These are phyloP conservation scores for Barnettozyma pratensis DNA, from an alignment of 805 yeast genomes.

Conservation along the genomic window DNA sequence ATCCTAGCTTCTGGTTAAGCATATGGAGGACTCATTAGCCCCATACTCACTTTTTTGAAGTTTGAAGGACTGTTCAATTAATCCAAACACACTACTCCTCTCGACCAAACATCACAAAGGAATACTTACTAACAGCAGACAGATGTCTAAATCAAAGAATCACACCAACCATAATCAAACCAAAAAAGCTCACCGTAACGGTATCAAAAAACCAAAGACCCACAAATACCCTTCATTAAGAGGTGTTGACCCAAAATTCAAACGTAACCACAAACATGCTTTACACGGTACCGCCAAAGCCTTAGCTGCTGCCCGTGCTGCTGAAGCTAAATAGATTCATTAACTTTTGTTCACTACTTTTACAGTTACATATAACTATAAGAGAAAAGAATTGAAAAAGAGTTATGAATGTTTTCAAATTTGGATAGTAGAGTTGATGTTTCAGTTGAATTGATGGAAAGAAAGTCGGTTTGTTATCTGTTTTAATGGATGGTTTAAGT, in stretches of 20 bases:
- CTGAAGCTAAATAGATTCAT: conserved; percentile 24
- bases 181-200: conserved; percentile 99
- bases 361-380: background rate
- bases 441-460: background rate
- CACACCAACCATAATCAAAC: conserved; percentile 99
- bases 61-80: background rate
- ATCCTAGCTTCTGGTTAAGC: too few relatives aligned
- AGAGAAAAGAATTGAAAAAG: background rate
- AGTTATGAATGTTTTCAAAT: background rate
- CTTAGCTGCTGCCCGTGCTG: conserved; percentile 74
- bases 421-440: background rate
- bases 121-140: conserved; percentile 30
- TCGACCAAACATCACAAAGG: background rate
- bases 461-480: conserved; percentile 3
- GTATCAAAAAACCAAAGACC: conserved; percentile 99
- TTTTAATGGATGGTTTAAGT: conserved; percentile 8
- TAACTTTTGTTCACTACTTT: background rate
- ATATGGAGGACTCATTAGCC: too few relatives aligned
- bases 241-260: conserved; percentile 99
- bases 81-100: background rate
- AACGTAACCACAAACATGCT: conserved; percentile 99
- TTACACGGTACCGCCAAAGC: conserved; percentile 96
- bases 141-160: conserved; percentile 99
- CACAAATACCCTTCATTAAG: conserved; percentile 97
- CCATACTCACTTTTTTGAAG: too few relatives aligned